Percentiles rank a stretch among this genome's conserved stretches.
These are phyloP conservation scores for Aspergillus persii DNA, from an alignment of 2,329 filamentous ascomycete genomes.

Conservation along the genomic window DNA sequence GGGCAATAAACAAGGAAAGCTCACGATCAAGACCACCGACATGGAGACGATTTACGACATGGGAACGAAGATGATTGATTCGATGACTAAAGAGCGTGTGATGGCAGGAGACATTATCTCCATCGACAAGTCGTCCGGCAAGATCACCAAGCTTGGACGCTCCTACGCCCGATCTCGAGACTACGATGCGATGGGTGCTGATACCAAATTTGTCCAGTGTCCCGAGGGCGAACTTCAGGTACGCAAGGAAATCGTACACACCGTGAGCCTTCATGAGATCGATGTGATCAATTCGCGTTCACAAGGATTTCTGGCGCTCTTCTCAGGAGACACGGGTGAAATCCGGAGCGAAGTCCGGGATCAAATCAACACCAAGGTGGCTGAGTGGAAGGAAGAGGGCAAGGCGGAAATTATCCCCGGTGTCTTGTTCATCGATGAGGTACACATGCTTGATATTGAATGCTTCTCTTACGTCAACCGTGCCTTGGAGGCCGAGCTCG, in stretches of 20 bases:
- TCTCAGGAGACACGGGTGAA: constrained; percentile 96
- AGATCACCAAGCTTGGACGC: constrained; percentile 94
- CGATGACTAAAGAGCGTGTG: constrained; percentile 98
- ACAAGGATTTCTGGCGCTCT: constrained; percentile 96
- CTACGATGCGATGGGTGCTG: constrained; percentile 98
- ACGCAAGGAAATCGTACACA: constrained; percentile 94
- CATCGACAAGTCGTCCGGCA: constrained; percentile 97
- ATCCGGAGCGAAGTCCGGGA: constrained; percentile 96
- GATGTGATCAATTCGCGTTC: constrained; percentile 99
- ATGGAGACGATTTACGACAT: constrained; percentile 99
- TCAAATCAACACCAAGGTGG: constrained; percentile 98
- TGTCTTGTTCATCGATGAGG: constrained; percentile 97
- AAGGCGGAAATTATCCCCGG: constrained; percentile 98
- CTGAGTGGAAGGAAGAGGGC: constrained; percentile 98
- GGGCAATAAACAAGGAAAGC: constrained; percentile 96
- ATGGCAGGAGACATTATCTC: constrained; percentile 98
- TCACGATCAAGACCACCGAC: constrained; percentile 98
- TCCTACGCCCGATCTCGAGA: constrained; percentile 93
- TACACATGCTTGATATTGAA: constrained; percentile 99
- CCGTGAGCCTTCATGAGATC: constrained; percentile 94
- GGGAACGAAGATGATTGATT: constrained; percentile 99
- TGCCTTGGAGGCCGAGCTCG: constrained; percentile 88
- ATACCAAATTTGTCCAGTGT: constrained; percentile 97
- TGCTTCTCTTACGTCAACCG: constrained; percentile 99
- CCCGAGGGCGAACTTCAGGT: constrained; percentile 97